phyloP scores from a whole-genome alignment of 257 asterid species.

The Avicennia marina region DNA sequence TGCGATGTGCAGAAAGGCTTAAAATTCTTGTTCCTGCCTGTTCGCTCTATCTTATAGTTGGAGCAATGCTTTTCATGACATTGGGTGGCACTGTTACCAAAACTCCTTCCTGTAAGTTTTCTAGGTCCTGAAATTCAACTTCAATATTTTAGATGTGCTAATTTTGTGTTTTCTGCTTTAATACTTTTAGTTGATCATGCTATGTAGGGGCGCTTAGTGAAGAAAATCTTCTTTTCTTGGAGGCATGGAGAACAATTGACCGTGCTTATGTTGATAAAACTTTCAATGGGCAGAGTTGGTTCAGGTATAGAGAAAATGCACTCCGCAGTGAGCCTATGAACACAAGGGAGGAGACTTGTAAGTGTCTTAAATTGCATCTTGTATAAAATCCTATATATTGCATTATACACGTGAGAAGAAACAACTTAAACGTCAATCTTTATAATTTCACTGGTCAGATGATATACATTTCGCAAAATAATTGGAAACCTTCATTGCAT shows the following conservation, averaged over 20 bases:
- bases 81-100: constrained; percentile 47
- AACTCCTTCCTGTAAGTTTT: constrained; percentile 61
- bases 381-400: not conserved
- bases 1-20: constrained; percentile 24
- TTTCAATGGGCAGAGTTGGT: constrained; percentile 99
- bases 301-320: constrained; percentile 92
- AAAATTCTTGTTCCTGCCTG: constrained; percentile 26
- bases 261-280: constrained; percentile 93
- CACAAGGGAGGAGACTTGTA: constrained; percentile 93
- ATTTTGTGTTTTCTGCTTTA: constrained; percentile 5
- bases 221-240: constrained; percentile 92
- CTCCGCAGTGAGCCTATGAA: constrained; percentile 87
- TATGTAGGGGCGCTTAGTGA: constrained; percentile 78
- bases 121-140: not conserved
- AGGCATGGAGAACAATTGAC: constrained; percentile 97
- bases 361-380: constrained; percentile 17
- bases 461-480: no score
- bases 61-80: constrained; percentile 70
- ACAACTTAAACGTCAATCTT: no score
- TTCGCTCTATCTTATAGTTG: constrained; percentile 43
- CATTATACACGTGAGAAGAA: no score
- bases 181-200: constrained; percentile 1
- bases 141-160: not conserved
- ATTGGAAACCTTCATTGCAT: no score
- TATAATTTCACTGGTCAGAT: no score